These are phyloP conservation scores for Micractinium sp. DNA, from an alignment of 139 green algal species.

Conservation along the genomic window DNA sequence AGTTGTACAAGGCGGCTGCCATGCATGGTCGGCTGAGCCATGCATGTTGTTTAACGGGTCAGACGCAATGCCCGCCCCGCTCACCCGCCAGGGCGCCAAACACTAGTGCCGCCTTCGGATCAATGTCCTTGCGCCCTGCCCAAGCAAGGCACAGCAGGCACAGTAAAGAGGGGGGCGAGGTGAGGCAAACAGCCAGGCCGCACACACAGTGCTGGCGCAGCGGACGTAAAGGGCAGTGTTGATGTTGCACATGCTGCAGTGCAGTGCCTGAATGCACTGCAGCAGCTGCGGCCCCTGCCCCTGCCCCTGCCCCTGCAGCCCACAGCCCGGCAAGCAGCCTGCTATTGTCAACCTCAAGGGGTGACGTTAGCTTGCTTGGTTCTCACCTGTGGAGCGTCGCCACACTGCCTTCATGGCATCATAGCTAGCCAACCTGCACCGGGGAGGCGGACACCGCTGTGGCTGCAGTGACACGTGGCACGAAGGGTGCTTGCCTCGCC, in stretches of 20 bases:
- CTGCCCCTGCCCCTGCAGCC: background rate
- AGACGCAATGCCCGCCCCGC: background rate
- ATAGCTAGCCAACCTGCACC: conserved; percentile 37
- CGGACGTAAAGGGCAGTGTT: too few relatives aligned
- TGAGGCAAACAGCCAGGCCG: too few relatives aligned
- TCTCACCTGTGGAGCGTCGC: background rate
- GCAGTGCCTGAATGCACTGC: too few relatives aligned
- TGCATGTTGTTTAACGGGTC: background rate
- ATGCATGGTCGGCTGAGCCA: background rate
- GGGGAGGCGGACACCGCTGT: too few relatives aligned
- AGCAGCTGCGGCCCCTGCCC: too few relatives aligned
- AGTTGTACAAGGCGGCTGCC: background rate
- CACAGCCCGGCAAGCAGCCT: too few relatives aligned
- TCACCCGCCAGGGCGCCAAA: conserved; percentile 47
- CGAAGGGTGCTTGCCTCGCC: background rate
- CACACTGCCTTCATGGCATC: conserved; percentile 42
- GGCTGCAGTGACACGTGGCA: background rate
- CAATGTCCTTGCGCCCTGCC: conserved; percentile 37
- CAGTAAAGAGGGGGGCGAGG: too few relatives aligned
- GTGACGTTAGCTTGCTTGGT: too few relatives aligned
- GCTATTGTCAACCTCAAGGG: too few relatives aligned
- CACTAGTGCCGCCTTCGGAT: conserved; percentile 26
- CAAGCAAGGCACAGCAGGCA: background rate
- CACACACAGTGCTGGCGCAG: too few relatives aligned
- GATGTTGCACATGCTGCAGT: background rate